Evolutionary conservation across 2,329 filamentous ascomycete genomes (phyloP).

Genomic region (Dendrostoma leiphaemia): DNA sequence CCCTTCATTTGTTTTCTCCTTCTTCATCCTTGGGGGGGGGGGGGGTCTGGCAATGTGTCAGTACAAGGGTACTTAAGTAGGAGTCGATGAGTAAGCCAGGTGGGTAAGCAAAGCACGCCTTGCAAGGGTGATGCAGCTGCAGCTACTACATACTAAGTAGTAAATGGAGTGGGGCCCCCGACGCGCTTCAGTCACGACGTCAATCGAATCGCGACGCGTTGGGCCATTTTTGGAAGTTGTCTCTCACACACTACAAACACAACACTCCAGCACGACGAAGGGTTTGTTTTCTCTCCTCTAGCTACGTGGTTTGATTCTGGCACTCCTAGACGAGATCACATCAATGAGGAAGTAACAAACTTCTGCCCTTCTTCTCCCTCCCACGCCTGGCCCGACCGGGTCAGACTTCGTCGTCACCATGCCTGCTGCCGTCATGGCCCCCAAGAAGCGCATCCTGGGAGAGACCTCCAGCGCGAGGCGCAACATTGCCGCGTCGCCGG

Average conservation of each 20-base stretch:
- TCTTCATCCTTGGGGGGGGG: too few species aligned
- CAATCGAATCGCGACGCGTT: background rate
- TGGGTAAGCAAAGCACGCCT: background rate
- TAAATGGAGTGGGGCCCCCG: background rate
- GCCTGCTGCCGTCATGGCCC: conserved; percentile 47
- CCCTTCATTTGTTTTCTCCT: too few species aligned
- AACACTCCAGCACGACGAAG: background rate
- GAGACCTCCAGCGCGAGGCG: conserved; percentile 64
- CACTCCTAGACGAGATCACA: background rate
- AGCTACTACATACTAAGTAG: too few species aligned
- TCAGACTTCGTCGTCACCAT: conserved; percentile 32
- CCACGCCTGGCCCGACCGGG: background rate
- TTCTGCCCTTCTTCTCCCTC: background rate
- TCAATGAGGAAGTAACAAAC: background rate
- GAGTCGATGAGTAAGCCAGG: background rate
- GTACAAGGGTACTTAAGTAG: too few species aligned
- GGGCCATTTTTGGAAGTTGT: background rate
- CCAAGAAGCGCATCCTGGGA: conserved; percentile 71
- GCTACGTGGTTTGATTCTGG: background rate
- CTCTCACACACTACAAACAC: background rate
- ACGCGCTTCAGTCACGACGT: background rate
- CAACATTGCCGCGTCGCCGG: conserved; percentile 57
- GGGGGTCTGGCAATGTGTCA: too few species aligned
- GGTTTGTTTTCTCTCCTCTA: background rate
- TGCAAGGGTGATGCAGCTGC: background rate